Evolutionary conservation across 2,329 filamentous ascomycete species (phyloP).

Genomic region (Talaromyces pinophilus): DNA sequence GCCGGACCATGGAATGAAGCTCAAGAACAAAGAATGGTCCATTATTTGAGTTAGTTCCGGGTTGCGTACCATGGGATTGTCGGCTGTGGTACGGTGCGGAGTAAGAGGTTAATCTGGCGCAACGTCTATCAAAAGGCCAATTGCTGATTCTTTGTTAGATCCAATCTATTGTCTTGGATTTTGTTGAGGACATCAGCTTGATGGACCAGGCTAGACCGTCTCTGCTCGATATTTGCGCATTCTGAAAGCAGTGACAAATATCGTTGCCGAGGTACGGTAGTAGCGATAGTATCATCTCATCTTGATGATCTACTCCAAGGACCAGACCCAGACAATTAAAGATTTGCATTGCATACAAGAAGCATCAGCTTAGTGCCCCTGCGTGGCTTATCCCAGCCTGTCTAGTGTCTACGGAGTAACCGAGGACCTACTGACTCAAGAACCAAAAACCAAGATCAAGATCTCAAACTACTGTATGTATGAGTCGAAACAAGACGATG

Average conservation of each 20-base stretch:
- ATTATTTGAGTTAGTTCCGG: not conserved
- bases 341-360: not conserved
- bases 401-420: not conserved
- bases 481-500: not conserved
- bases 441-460: not conserved
- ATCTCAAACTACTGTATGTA: not conserved
- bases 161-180: not conserved
- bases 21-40: not conserved
- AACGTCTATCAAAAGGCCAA: slow-evolving; percentile 1
- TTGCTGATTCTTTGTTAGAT: slow-evolving; percentile 1
- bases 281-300: not conserved
- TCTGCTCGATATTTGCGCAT: not conserved
- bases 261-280: not conserved
- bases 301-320: not conserved
- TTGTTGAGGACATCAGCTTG: not conserved
- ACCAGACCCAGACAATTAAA: not conserved
- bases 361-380: not conserved
- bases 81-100: slow-evolving; percentile 1
- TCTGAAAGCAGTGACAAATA: not conserved
- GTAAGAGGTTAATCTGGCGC: not conserved
- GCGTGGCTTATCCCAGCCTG: not conserved
- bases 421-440: not conserved
- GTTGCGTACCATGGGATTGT: not conserved
- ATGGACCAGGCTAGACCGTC: not conserved
- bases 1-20: not conserved